Evolutionary conservation across 805 yeast species (phyloP).

Genomic region (Yarrowia sp.): DNA sequence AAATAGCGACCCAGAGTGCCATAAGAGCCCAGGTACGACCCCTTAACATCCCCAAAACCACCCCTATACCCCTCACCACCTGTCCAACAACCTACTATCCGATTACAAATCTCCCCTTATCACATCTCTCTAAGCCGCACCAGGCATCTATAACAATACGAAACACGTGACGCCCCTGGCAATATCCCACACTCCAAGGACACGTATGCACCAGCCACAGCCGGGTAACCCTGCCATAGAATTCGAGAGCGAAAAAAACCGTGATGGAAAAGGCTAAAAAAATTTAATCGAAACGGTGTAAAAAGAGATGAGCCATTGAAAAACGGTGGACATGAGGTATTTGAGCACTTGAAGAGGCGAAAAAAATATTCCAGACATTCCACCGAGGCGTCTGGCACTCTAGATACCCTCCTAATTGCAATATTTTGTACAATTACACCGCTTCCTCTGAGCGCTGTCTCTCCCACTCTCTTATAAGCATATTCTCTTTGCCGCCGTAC

Average conservation of each 20-base stretch:
- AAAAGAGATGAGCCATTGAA: too few species aligned
- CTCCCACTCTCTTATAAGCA: too few species aligned
- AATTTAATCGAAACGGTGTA: background rate
- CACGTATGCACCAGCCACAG: constrained; percentile 3
- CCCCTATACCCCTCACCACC: background rate
- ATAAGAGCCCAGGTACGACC: background rate
- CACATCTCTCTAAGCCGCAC: background rate
- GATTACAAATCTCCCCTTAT: too few species aligned
- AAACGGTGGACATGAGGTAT: too few species aligned
- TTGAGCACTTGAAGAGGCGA: too few species aligned
- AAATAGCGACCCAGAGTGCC: too few species aligned
- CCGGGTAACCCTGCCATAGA: background rate
- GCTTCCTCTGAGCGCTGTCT: too few species aligned
- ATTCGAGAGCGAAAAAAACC: background rate
- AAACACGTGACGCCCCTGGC: background rate
- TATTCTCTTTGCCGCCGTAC: background rate
- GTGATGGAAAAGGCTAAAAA: background rate
- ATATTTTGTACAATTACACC: too few species aligned
- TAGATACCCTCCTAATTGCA: too few species aligned
- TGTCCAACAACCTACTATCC: too few species aligned
- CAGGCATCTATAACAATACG: background rate
- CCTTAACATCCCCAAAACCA: background rate
- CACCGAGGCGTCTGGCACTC: too few species aligned
- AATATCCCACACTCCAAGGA: background rate
- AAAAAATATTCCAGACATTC: too few species aligned